Conservation (phyloP, 441 rosid species). For the Pelargonium myrrhifolium region DNA sequence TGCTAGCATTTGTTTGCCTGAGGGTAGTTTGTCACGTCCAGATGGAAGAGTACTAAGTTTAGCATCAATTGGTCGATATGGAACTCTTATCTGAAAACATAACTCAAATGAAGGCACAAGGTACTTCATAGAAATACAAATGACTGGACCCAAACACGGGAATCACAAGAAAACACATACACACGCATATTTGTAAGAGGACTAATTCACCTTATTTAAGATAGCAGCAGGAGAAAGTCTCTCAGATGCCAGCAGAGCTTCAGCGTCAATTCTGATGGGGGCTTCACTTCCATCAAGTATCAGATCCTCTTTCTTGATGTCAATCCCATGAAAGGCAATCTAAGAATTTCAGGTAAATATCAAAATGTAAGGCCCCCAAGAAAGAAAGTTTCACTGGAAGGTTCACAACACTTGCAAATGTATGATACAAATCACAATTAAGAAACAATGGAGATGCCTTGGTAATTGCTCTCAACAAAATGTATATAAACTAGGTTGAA, state of each 20-base stretch:
- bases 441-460: slow-evolving; percentile 3
- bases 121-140: slow-evolving; percentile 11
- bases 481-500: not conserved
- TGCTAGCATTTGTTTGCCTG: slow-evolving; percentile 88
- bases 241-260: slow-evolving; percentile 72
- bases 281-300: slow-evolving; percentile 96
- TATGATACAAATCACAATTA: not conserved
- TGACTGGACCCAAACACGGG: slow-evolving; percentile 5
- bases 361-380: not conserved
- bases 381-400: too few relatives aligned
- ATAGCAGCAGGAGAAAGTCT: slow-evolving; percentile 65
- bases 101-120: slow-evolving; percentile 12
- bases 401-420: not conserved
- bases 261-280: slow-evolving; percentile 74
- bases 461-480: not conserved
- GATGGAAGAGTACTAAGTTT: slow-evolving; percentile 66
- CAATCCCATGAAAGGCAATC: slow-evolving; percentile 85
- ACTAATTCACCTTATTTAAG: slow-evolving; percentile 59
- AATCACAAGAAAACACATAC: slow-evolving; percentile 12
- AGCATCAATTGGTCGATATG: slow-evolving; percentile 75
- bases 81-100: slow-evolving; percentile 62
- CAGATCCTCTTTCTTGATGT: slow-evolving; percentile 60
- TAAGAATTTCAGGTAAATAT: slow-evolving; percentile 23
- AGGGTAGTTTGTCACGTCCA: slow-evolving; percentile 73
- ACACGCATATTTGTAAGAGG: not conserved